Evolutionary conservation across 2,329 filamentous ascomycete species (phyloP), one percentile per base, ranked within the genome.

Genomic region (Botrytis cinerea): DNA sequence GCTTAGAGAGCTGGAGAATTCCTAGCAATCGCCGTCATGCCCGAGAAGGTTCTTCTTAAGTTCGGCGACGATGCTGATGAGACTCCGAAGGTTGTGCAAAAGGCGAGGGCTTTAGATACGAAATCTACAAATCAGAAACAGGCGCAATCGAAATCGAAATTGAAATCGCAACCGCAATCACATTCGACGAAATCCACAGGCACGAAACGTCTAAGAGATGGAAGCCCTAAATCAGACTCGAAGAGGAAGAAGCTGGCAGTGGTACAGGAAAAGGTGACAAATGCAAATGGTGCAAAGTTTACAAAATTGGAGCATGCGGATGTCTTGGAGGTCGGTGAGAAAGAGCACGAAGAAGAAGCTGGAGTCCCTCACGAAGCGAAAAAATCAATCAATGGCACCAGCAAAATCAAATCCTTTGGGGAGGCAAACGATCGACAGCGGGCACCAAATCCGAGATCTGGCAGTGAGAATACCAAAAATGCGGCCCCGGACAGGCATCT

Each of bases 1-100:
- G 12, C 20, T 63, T 63, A 6, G 1, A 63, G 25, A 40, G 35
- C 60, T 61, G 35, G 35, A n/a, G 22, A n/a, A n/a, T 16, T 62
- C 60, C 60, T 28, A 7, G 14, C n/a, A 46, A 22, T 70, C 32
- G 32, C 40, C 43, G 57, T 45, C 45, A 85, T 85, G 84, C 83
- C 83, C 43, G 83, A 84, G 78, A 81, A 82, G 75, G 80, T 84
- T 18, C 81, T 81, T 73, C 82, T 79, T 22, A 80, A 80, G 48
- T 84, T 85, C 74, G 79, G 78, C 28, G 81, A 82, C 61, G 79
- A 81, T 16, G 62, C 40, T 46, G 73, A 48, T 38, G 72, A 70
- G n/a, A 22, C 16, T 18, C n/a, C 54, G 16, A 45, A 70, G 25
- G 28, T 63, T 45, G 9, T 48, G 32, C 20, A 62, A 28, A 46